Percentiles rank a stretch among this genome's conserved stretches.
Evolutionary conservation across 2,329 filamentous ascomycete species (phyloP).

Genomic region (Beauveria sp.): DNA sequence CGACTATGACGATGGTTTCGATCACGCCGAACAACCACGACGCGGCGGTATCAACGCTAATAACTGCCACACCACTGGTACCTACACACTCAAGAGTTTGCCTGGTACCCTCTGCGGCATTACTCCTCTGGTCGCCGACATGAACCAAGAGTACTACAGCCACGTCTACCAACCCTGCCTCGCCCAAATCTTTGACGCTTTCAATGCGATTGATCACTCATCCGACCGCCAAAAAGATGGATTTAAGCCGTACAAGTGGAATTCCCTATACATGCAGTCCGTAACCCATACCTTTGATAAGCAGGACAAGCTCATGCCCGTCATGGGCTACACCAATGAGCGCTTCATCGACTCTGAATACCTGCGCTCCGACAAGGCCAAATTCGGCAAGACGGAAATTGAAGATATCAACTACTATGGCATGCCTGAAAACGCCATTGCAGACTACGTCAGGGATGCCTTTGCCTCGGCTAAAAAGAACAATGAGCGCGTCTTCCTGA

Average conservation of each 20-base stretch:
- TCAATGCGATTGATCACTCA: conserved; percentile 21
- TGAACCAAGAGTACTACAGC: conserved; percentile 33
- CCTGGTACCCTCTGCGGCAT: conserved; percentile 34
- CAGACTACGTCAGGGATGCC: conserved; percentile 26
- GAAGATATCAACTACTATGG: conserved; percentile 29
- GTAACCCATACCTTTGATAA: conserved; percentile 28
- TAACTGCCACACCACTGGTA: conserved; percentile 33
- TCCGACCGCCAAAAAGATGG: conserved; percentile 11
- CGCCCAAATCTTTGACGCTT: conserved; percentile 29
- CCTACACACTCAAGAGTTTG: conserved; percentile 37
- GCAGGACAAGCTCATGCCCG: conserved; percentile 23
- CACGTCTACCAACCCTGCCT: conserved; percentile 38
- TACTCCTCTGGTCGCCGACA: conserved; percentile 33
- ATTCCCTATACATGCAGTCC: conserved; percentile 26
- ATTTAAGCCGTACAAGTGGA: conserved; percentile 24
- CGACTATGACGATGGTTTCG: conserved; percentile 28
- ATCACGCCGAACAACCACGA: conserved; percentile 15
- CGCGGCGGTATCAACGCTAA: conserved; percentile 34
- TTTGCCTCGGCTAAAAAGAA: conserved; percentile 23
- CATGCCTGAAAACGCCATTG: conserved; percentile 24
- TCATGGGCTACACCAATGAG: conserved; percentile 23
- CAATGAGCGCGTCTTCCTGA: conserved; percentile 26
- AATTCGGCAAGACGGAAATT: conserved; percentile 22
- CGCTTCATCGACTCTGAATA: conserved; percentile 23
- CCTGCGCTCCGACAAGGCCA: conserved; percentile 21